These are phyloP conservation scores for Dinochytrium kinnereticum DNA, from an alignment of 371 early-diverging fungal species.

Conservation along the genomic window DNA sequence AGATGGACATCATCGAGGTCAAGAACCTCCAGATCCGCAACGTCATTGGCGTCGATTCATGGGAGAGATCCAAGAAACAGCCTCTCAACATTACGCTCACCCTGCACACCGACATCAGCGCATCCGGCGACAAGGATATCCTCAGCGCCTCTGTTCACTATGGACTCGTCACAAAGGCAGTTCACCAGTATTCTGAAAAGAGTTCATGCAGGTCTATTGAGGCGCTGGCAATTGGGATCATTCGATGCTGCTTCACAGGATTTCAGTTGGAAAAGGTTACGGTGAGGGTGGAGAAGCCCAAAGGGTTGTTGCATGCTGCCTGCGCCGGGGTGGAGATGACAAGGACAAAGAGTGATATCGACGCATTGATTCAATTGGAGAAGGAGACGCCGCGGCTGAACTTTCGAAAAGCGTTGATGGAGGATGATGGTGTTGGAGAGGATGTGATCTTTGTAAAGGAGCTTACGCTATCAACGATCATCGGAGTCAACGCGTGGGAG, in stretches of 20 bases:
- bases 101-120: slow-evolving; percentile 73
- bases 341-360: slow-evolving; percentile 60
- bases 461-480: slow-evolving; percentile 76
- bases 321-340: slow-evolving; percentile 87
- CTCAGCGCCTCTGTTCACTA: slow-evolving; percentile 82
- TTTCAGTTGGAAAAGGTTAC: slow-evolving; percentile 65
- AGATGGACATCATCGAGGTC: slow-evolving; percentile 83
- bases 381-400: background rate
- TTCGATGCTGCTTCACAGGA: slow-evolving; percentile 54
- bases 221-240: slow-evolving; percentile 55
- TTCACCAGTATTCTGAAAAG: slow-evolving; percentile 72
- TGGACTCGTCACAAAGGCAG: slow-evolving; percentile 76
- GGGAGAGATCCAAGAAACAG: slow-evolving; percentile 88
- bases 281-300: slow-evolving; percentile 84
- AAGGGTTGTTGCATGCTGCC: slow-evolving; percentile 89
- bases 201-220: slow-evolving; percentile 66
- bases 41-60: slow-evolving; percentile 87
- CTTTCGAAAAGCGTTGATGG: background rate
- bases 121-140: slow-evolving; percentile 66
- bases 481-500: slow-evolving; percentile 97
- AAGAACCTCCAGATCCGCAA: slow-evolving; percentile 80
- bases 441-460: slow-evolving; percentile 80
- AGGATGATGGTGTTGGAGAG: slow-evolving; percentile 30
- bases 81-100: slow-evolving; percentile 81
- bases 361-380: slow-evolving; percentile 39